phyloP scores from a whole-genome alignment of 2,329 filamentous ascomycete genomes.

The Clarireedia sp. region DNA sequence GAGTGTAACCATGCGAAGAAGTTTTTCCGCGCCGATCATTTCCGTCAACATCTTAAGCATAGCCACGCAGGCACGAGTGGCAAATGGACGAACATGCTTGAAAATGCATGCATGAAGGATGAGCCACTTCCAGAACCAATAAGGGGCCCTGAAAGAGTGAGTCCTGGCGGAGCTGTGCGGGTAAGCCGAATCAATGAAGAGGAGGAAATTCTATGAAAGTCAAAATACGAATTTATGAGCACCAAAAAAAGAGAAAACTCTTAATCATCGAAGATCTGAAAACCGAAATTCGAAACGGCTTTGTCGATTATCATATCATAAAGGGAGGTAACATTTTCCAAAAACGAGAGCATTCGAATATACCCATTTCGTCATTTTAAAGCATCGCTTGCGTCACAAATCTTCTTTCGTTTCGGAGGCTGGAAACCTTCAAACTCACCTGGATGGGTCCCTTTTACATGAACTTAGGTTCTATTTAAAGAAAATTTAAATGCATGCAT shows the following conservation, averaged over 20 bases:
- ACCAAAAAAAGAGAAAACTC: neutral
- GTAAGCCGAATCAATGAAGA: conserved; percentile 27
- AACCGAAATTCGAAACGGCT: neutral
- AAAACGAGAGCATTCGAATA: neutral
- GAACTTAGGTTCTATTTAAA: too few species aligned
- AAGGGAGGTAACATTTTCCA: neutral
- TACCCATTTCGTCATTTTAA: neutral
- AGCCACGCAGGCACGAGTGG: conserved; percentile 93
- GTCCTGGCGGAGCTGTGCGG: conserved; percentile 17
- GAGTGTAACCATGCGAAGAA: conserved; percentile 99
- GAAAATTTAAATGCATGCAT: too few species aligned
- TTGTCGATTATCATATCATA: neutral
- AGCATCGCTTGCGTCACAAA: conserved; percentile 1
- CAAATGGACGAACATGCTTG: conserved; percentile 98
- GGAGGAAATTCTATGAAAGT: conserved; percentile 24
- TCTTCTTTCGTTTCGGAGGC: too few species aligned
- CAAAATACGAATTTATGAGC: neutral
- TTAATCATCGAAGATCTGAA: neutral
- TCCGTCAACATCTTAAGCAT: conserved; percentile 95
- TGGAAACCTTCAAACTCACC: too few species aligned
- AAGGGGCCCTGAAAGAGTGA: conserved; percentile 24
- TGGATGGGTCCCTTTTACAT: too few species aligned
- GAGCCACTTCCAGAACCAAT: conserved; percentile 51
- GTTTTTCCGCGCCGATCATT: conserved; percentile 95
- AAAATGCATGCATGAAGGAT: conserved; percentile 92